Base-by-base conservation (phyloP, 441 rosid species). In the Adansonia rubrostipa region DNA sequence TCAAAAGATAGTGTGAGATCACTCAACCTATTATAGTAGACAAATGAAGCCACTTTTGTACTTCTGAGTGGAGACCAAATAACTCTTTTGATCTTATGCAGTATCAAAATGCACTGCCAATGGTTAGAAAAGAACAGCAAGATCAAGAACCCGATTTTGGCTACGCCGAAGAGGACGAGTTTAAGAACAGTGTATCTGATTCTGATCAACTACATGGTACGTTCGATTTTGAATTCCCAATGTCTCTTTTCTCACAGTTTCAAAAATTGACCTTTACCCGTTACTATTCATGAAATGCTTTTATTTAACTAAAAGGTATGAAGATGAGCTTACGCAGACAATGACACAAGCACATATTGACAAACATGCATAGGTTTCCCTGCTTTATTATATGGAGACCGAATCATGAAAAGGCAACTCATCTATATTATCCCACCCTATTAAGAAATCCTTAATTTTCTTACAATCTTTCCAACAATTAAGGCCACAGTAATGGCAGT, bases 1-100 rank as follows among this genome's bases (percentile, higher is more conserved):
- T 75, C 84, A 65, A 70, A 66, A 45, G 86, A 79, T 73, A 80
- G 76, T 24, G 98, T 93, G 87, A 90, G 91, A 71, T 56, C 78
- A 78, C 47, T 60, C 22, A 45, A 40, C 40, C 79, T 51, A 54
- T 76, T 24, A 76, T 57, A 48, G 74, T 19, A 36, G 36, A 9
- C 22, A 77, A 62, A 10, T 70, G 28, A 66, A 62, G 48, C 44
- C 56, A 71, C 22, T 44, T 70, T 71, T 50, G 14, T 33, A 47
- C 66, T 15, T 61, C 62, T 56, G 33, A 17, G 24, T 5, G 51
- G 40, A 78, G 53, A 61, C 82, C 81, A 82, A 15, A 9, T 71
- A 40, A 9, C 6, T 33, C 65, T 80, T 71, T 64, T 20, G 45
- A 79, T 82, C 7, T 51, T 28, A 42, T 78, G 85, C 89, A 88